A percentile compares a stretch with the other conserved stretches of the same genome.
Conservation (phyloP, 345 rosid genomes). For the Limnanthes douglasii region DNA sequence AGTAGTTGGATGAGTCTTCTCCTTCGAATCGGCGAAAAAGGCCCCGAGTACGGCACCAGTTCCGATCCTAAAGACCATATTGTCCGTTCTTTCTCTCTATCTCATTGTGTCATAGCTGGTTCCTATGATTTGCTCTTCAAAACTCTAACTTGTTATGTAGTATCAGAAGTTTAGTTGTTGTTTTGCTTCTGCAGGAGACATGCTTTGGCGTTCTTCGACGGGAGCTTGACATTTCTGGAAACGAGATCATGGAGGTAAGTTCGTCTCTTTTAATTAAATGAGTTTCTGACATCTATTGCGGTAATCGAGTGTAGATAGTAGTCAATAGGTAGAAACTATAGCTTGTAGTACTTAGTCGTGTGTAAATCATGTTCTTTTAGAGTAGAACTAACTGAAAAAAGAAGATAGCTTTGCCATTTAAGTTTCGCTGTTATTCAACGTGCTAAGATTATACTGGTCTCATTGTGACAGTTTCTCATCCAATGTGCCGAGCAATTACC, state of each 20-base stretch:
- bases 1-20: constrained; percentile 77
- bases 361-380: no score
- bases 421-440: no score
- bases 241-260: constrained; percentile 43
- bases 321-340: not conserved
- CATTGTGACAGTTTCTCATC: constrained; percentile 48
- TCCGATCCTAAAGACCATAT: constrained; percentile 76
- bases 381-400: no score
- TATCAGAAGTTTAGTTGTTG: no score
- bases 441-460: no score
- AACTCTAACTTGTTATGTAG: no score
- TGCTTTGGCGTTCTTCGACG: constrained; percentile 66
- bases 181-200: constrained; percentile 44
- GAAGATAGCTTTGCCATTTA: no score
- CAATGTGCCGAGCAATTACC: constrained; percentile 86
- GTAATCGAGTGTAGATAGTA: no score
- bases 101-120: not conserved
- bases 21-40: constrained; percentile 83
- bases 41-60: constrained; percentile 57
- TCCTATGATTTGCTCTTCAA: constrained; percentile 10
- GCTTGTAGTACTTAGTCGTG: not conserved
- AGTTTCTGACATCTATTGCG: no score
- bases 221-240: constrained; percentile 64
- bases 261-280: not conserved
- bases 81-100: constrained; percentile 23